Conservation (phyloP, 768 basidiomycete species). For the Tricholoma sp. region DNA sequence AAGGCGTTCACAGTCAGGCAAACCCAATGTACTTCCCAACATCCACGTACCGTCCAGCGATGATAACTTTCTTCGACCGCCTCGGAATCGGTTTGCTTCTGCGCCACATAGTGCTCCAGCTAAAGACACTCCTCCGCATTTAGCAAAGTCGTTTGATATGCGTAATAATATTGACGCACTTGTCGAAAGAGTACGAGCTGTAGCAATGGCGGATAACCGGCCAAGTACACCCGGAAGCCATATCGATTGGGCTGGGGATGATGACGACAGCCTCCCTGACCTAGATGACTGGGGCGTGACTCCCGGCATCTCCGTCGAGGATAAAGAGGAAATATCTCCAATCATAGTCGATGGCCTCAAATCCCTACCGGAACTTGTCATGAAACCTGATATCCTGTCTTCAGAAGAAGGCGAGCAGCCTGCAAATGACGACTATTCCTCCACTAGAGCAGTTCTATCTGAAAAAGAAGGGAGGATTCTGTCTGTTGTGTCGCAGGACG, state of each 20-base stretch:
- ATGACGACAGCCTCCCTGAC: slow-evolving; percentile 78
- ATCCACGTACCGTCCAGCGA: slow-evolving; percentile 29
- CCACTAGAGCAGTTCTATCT: not conserved
- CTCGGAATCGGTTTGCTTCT: slow-evolving; percentile 21
- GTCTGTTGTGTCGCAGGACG: not conserved
- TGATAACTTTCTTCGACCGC: slow-evolving; percentile 29
- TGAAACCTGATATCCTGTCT: slow-evolving; percentile 15
- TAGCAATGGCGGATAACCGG: slow-evolving; percentile 63
- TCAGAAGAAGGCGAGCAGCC: not conserved
- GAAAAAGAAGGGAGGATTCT: not conserved
- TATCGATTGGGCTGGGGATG: slow-evolving; percentile 87
- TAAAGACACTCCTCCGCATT: slow-evolving; percentile 60
- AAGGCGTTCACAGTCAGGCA: slow-evolving; percentile 41
- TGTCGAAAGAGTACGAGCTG: slow-evolving; percentile 70
- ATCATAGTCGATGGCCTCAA: slow-evolving; percentile 60
- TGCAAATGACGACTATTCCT: not conserved
- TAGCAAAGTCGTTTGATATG: slow-evolving; percentile 41
- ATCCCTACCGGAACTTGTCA: slow-evolving; percentile 47
- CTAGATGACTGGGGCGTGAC: slow-evolving; percentile 82
- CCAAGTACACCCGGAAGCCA: slow-evolving; percentile 72
- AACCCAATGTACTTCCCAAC: slow-evolving; percentile 22
- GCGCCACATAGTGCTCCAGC: slow-evolving; percentile 36
- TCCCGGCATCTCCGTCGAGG: slow-evolving; percentile 27
- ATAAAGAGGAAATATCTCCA: slow-evolving; percentile 52
- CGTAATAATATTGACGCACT: slow-evolving; percentile 68